Evolutionary conservation across 1,284 basidiomycete species (phyloP), one percentile per base, ranked within the genome.

Genomic region (Cryptococcus depauperatus): DNA sequence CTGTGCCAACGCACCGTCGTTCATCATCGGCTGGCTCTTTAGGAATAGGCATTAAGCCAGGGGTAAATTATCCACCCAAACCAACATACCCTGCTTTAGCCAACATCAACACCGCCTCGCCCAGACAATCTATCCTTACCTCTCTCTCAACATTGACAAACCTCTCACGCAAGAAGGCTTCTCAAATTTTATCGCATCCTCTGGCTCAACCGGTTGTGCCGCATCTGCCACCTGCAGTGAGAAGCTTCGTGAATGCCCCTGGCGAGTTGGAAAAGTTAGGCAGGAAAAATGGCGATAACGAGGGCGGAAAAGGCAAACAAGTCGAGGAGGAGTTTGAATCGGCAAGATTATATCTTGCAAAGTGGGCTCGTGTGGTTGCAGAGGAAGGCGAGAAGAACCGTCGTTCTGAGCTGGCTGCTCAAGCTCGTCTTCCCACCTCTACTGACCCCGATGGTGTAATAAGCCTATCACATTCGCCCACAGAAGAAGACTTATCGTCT

Each of bases 131-230:
- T 1, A 51, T 65, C 22, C 72, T 93, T 9, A 84, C 87, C 47
- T 86, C 84, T 2, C 85, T 93, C 60, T 89, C 88, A 3, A 87
- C 85, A 51, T 83, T 93, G 42, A 92, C 90, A 2, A 79, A 85
- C 48, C 84, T 88, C 14, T 90, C 89, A 0, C 80, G 87, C 8
- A 83, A 87, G 65, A 84, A 87, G 1, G 89, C 87, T 1, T 88
- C 91, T 62, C 85, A 90, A 52, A 87, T 96, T 8, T 76, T 96
- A 4, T 90, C 87, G 0, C 91, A 95, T 61, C 90, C 90, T 0
- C 78, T 95, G 18, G 90, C 91, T 2, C 88, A 90, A 63, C 90
- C 91, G 3, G 91, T 96, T 28, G 77, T 95, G 0, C 91, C 91
- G 4, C 90, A 95, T 62, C 77, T 97, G 6, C 90, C 91, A 0